These are phyloP conservation scores for Metschnikowia continentalis DNA, from an alignment of 805 yeast genomes.

Conservation along the genomic window DNA sequence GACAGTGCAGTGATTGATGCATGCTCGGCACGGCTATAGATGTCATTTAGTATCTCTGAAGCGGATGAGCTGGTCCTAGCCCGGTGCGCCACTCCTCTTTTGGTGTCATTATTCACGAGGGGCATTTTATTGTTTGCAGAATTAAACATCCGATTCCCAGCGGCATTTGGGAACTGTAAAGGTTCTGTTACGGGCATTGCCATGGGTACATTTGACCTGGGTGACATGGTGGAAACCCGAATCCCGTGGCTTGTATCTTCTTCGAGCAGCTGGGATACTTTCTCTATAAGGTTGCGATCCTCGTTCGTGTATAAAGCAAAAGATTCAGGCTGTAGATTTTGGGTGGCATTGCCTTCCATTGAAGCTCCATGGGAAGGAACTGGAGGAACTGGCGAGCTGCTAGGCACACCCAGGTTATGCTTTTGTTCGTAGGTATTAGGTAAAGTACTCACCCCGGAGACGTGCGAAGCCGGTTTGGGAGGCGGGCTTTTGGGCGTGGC, in stretches of 20 bases:
- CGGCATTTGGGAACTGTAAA: not conserved
- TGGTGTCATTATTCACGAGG: not conserved
- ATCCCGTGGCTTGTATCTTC: not conserved
- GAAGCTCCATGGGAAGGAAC: not conserved
- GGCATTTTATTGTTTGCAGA: not conserved
- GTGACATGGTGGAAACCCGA: not conserved
- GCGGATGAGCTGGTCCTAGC: not conserved
- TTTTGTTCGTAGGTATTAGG: not conserved
- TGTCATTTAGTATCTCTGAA: not conserved
- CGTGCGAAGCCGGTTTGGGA: not conserved
- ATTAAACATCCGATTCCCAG: not conserved
- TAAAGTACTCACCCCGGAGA: not conserved
- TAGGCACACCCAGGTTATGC: not conserved
- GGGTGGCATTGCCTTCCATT: not conserved
- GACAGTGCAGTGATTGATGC: not conserved
- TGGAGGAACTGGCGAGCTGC: not conserved
- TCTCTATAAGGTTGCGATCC: not conserved
- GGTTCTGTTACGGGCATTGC: not conserved
- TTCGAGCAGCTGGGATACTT: not conserved
- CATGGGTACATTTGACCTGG: not conserved
- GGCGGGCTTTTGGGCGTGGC: not conserved
- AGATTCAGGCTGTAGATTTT: not conserved
- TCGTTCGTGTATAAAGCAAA: not conserved
- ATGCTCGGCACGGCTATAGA: constrained; percentile 1
- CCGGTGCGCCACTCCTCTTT: not conserved